Conservation (phyloP, 2,329 filamentous ascomycete genomes). For the Alternaria infectoria region DNA sequence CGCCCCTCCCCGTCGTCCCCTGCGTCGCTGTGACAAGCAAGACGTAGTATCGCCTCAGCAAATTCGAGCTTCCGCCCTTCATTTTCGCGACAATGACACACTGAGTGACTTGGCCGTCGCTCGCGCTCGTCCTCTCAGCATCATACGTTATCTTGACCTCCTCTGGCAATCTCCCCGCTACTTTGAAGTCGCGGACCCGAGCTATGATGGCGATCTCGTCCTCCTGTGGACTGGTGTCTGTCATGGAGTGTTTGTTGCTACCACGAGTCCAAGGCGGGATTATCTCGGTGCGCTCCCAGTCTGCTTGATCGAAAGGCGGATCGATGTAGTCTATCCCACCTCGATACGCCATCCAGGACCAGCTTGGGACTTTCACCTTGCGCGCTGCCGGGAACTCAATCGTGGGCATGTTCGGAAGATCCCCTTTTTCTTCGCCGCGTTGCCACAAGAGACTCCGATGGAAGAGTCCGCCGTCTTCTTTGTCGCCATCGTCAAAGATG, state of each 20-base stretch:
- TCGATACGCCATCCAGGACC: constrained; percentile 26
- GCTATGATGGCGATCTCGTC: constrained; percentile 11
- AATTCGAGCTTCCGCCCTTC: constrained; percentile 1
- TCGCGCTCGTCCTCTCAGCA: constrained; percentile 2
- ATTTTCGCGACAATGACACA: constrained; percentile 18
- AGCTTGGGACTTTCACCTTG: constrained; percentile 9
- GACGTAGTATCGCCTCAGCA: constrained; percentile 13
- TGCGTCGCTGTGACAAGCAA: constrained; percentile 13
- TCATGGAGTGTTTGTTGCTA: background rate
- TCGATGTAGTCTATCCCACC: constrained; percentile 22
- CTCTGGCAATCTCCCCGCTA: constrained; percentile 6
- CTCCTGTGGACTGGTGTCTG: background rate
- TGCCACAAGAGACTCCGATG: constrained; percentile 42
- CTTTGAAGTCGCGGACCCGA: constrained; percentile 11
- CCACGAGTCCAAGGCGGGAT: constrained; percentile 5
- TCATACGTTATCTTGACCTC: constrained; percentile 20
- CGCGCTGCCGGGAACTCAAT: constrained; percentile 2
- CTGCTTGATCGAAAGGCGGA: background rate
- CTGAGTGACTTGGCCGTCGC: constrained; percentile 11
- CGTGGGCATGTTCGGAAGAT: background rate
- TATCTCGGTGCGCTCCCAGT: constrained; percentile 8
- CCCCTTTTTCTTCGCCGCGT: constrained; percentile 11
- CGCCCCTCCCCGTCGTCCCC: background rate
- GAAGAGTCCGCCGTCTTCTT: constrained; percentile 18
- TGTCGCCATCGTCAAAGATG: constrained; percentile 34